Conservation (phyloP, 129 eudicot species). For the Chrysanthemum makinoi region DNA sequence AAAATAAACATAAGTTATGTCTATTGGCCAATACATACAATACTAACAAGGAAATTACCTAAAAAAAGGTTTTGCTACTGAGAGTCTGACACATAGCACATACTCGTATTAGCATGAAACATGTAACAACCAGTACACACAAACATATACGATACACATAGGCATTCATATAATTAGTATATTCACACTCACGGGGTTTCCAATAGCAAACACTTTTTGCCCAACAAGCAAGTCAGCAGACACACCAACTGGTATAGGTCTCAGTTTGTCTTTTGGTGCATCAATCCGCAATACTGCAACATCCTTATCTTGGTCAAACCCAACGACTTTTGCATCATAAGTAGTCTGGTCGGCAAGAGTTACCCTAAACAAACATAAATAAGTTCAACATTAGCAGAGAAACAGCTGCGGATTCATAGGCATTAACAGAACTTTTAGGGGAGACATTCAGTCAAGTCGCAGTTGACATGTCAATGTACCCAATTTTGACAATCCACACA, state of each 20-base stretch:
- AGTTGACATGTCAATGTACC: neutral
- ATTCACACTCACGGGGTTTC: conserved; percentile 73
- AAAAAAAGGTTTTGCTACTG: no score
- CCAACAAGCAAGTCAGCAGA: conserved; percentile 90
- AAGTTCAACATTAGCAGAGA: conserved; percentile 1
- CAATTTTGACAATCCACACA: neutral
- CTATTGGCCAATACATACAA: no score
- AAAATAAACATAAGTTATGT: no score
- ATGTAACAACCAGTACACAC: neutral
- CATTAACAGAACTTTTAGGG: conserved; percentile 16
- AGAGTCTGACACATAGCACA: no score
- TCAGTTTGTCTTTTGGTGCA: conserved; percentile 66
- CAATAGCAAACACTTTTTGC: conserved; percentile 89
- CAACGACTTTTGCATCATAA: conserved; percentile 79
- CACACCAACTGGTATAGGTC: conserved; percentile 81
- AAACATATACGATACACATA: neutral
- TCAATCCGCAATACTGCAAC: conserved; percentile 70
- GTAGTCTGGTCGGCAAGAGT: conserved; percentile 85
- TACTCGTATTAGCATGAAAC: no score
- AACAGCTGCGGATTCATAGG: neutral
- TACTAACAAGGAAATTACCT: no score
- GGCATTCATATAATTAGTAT: neutral
- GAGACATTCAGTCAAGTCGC: conserved; percentile 7
- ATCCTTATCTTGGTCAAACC: conserved; percentile 87
- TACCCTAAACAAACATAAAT: conserved; percentile 54